Evolutionary conservation across 2,329 filamentous ascomycete species (phyloP), one percentile per base, ranked within the genome.

Genomic region (Coleophoma cylindrospora): DNA sequence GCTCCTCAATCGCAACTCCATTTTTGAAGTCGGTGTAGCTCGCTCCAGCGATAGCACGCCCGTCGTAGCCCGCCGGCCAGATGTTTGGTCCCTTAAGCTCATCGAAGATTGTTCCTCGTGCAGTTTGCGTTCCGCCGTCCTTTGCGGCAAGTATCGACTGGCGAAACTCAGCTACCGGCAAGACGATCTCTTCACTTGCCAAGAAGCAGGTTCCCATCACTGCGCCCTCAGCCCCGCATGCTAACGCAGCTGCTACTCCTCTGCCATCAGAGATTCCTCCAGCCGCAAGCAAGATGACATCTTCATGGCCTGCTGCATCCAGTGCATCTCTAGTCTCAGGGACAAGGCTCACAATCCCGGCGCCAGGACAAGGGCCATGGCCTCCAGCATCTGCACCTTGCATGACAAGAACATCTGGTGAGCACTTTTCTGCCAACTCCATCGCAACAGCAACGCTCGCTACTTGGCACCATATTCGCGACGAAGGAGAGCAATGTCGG

Each of bases 21-120:
- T 56, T 57, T 19, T 65, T 49, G 21, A 63, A 58, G 52, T 77
- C 73, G 19, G 60, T 48, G 49, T 67, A 80, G 46, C 73, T 82
- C 55, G 67, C 63, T 56, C 83, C 84, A 7, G 76, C 63, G 3
- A 84, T 65, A 0, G 75, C 77, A 9, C 82, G 67, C 2, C 74
- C 80, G 60, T 78, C 74, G 59, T 81, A 83, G 15, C 65, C 64
- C 34, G 63, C 61, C 2, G 80, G 79, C 81, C 82, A 85, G 3
- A 71, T 72, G 14, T 66, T 70, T 0, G 76, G 83, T 0, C 79
- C 79, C 2, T 79, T 61, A 5, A 79, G 57, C 3, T 59, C 57
- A 61, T 80, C 75, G 58, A 76, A 80, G 1, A 79, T 59, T 40
- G 70, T 72, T 2, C 70, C 73, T 38, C 75, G 58, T 5, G 69